These are phyloP conservation scores for Amanita subjunquillea DNA, from an alignment of 768 basidiomycete genomes.

Conservation along the genomic window DNA sequence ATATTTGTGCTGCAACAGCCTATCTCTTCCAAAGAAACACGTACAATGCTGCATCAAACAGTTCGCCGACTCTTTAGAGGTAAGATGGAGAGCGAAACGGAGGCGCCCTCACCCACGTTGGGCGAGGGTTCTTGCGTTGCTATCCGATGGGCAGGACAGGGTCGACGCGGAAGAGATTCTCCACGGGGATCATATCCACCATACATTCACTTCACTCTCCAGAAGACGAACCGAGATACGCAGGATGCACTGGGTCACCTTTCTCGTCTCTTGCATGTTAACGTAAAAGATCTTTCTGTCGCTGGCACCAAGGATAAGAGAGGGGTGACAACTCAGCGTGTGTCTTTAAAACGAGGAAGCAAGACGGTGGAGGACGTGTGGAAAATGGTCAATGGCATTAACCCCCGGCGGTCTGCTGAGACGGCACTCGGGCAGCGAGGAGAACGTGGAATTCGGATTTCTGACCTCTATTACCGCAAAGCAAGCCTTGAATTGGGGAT, in stretches of 20 bases:
- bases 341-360: conserved; percentile 66
- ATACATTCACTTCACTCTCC: conserved; percentile 93
- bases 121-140: conserved; percentile 57
- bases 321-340: conserved; percentile 90
- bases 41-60: conserved; percentile 74
- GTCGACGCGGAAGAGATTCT: conserved; percentile 33
- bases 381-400: conserved; percentile 66
- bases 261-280: conserved; percentile 66
- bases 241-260: conserved; percentile 86
- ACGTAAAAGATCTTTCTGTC: conserved; percentile 73
- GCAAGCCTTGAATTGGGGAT: conserved; percentile 83
- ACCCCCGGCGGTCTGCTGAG: conserved; percentile 39
- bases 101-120: conserved; percentile 40
- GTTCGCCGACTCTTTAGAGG: conserved; percentile 77
- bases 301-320: conserved; percentile 99
- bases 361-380: conserved; percentile 81
- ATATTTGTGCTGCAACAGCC: conserved; percentile 37
- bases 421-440: conserved; percentile 65
- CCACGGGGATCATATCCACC: conserved; percentile 65
- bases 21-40: conserved; percentile 68
- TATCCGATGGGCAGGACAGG: conserved; percentile 65
- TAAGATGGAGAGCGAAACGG: conserved; percentile 78
- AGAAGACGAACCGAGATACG: conserved; percentile 96
- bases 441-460: conserved; percentile 81
- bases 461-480: conserved; percentile 81